These are phyloP conservation scores for Candida manassasensis DNA, from an alignment of 805 yeast species.

Conservation along the genomic window DNA sequence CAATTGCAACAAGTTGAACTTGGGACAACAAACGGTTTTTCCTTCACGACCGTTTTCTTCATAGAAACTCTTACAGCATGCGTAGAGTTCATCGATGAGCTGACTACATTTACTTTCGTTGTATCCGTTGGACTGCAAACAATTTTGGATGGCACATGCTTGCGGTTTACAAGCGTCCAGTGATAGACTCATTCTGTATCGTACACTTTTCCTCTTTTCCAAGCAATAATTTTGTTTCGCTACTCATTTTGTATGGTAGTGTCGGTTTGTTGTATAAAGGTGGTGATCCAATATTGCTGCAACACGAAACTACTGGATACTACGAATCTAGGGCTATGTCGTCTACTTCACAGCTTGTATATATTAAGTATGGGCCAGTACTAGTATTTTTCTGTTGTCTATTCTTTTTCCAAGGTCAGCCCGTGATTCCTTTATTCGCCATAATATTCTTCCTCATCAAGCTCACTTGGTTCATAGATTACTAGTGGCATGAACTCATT, in stretches of 20 bases:
- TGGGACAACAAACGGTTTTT: slow-evolving; percentile 74
- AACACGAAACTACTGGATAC: too few relatives aligned
- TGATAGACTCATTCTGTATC: not conserved
- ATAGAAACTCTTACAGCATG: slow-evolving; percentile 71
- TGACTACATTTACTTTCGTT: slow-evolving; percentile 72
- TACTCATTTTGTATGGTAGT: too few relatives aligned
- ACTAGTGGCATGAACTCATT: slow-evolving; percentile 40
- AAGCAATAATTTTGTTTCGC: too few relatives aligned
- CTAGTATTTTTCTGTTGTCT: slow-evolving; percentile 1
- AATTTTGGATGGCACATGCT: slow-evolving; percentile 83
- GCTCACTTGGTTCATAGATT: slow-evolving; percentile 44
- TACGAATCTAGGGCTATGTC: too few relatives aligned
- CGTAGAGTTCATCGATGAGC: slow-evolving; percentile 64
- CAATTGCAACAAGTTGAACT: slow-evolving; percentile 53
- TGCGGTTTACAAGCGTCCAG: slow-evolving; percentile 62
- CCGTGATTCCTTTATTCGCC: slow-evolving; percentile 29
- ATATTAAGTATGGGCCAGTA: not conserved
- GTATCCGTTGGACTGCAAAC: slow-evolving; percentile 57
- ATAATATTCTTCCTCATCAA: slow-evolving; percentile 48
- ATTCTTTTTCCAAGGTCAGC: not conserved
- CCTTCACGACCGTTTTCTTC: slow-evolving; percentile 53
- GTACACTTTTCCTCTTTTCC: not conserved
- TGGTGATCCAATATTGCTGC: too few relatives aligned
- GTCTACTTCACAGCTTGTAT: too few relatives aligned
- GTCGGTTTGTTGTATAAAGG: too few relatives aligned